Evolutionary conservation across 345 rosid genomes (phyloP), one percentile per base, ranked within the genome.

Genomic region (Ailanthus altissimus): DNA sequence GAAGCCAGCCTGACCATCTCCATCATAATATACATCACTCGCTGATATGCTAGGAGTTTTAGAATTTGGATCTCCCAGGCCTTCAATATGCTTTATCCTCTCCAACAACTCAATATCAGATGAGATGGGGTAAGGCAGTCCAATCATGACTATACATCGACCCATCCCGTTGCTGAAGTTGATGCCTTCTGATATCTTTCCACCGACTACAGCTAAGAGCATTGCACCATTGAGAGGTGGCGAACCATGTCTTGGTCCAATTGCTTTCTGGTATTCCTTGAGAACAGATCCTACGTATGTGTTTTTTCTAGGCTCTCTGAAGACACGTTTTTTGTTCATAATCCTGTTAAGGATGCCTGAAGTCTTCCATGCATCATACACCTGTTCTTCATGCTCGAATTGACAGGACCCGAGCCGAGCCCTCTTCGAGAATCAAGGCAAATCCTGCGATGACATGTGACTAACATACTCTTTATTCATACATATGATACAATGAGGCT

Each of bases 151-250:
- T 67, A 93, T 87, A 80, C 99, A 92, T 66, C 99, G 82, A 25
- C 99, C 96, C 99, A 95, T 95, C 77, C 97, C 88, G 71, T 95
- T 97, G 58, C 94, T 93, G 86, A 95, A 92, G 87, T 95, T 95
- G 88, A 95, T 95, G 82, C 99, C 99, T 85, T 95, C 97, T 67
- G 99, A 95, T 81, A 95, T 90, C 89, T 95, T 95, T 64, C 99
- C 99, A 81, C 99, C 99, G 72, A 95, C 98, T 42, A 95, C 89
- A 26, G 96, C 98, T 64, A 93, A 86, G 76, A 95, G 90, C 28
- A 95, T 67, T 42, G 99, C 99, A 70, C 99, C 99, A 70, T 72
- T 90, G 45, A 77, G 83, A 74, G 82, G 76, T 66, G 68, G 78
- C 28, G 84, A 70, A 38, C 59, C 83, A 71, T 80, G 82, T 58